Evolutionary conservation across 108 stramenopile genomes (phyloP).

Genomic region (Cyclotella baltica): DNA sequence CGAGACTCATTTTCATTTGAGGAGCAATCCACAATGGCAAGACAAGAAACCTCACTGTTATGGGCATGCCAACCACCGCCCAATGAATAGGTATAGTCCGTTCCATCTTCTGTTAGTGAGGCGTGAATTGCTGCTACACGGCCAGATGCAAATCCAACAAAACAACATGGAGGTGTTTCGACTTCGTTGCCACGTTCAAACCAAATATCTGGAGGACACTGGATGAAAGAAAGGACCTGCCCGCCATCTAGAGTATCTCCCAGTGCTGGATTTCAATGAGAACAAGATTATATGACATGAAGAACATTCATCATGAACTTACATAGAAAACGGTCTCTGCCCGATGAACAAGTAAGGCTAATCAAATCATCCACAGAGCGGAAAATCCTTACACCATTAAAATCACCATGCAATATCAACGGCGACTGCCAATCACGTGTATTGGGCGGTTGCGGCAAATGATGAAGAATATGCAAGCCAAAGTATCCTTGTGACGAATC

Average conservation of each 20-base stretch:
- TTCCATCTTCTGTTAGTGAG: not conserved
- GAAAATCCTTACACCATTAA: constrained; percentile 1
- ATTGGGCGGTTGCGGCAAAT: not conserved
- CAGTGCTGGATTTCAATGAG: not conserved
- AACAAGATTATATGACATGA: too few relatives aligned
- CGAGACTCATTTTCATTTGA: not conserved
- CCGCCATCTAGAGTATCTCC: constrained; percentile 3
- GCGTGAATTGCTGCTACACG: constrained; percentile 1
- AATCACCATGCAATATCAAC: not conserved
- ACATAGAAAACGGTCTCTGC: not conserved
- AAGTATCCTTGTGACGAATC: constrained; percentile 2
- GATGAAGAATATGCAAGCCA: not conserved
- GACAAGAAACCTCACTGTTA: not conserved
- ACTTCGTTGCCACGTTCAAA: not conserved
- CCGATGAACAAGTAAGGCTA: not conserved
- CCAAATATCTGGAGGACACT: not conserved
- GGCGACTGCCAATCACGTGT: not conserved
- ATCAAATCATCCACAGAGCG: not conserved
- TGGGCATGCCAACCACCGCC: constrained; percentile 1
- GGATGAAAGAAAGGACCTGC: not conserved
- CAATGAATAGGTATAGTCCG: not conserved
- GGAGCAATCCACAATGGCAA: constrained; percentile 11
- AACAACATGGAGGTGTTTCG: not conserved
- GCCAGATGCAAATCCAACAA: constrained; percentile 11
- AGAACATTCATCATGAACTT: too few relatives aligned